Conservation (phyloP, 805 yeast species). For the Metschnikowia matae region DNA sequence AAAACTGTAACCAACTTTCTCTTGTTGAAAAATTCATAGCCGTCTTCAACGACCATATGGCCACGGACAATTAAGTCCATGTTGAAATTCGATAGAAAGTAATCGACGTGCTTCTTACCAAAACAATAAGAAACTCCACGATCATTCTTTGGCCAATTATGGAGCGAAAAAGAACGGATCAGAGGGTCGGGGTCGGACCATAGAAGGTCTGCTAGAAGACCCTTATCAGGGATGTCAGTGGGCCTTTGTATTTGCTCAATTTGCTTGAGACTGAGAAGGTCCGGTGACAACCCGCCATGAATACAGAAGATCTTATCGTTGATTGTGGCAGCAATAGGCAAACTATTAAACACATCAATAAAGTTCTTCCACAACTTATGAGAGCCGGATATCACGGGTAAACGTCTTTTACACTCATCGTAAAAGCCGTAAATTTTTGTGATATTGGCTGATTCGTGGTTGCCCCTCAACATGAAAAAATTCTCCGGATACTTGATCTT, state of each 20-base stretch:
- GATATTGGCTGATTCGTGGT: slow-evolving; percentile 56
- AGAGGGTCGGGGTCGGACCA: slow-evolving; percentile 78
- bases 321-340: slow-evolving; percentile 60
- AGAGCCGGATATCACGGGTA: slow-evolving; percentile 24
- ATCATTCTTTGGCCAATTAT: slow-evolving; percentile 76
- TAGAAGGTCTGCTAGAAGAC: slow-evolving; percentile 68
- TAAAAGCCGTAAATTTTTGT: slow-evolving; percentile 59
- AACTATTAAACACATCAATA: slow-evolving; percentile 54
- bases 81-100: slow-evolving; percentile 60
- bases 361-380: slow-evolving; percentile 49
- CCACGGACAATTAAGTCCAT: slow-evolving; percentile 79
- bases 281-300: slow-evolving; percentile 76
- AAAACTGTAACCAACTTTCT: slow-evolving; percentile 74
- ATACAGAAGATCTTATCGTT: slow-evolving; percentile 56
- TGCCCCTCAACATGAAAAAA: slow-evolving; percentile 57
- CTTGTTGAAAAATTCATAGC: slow-evolving; percentile 76
- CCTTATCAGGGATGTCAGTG: slow-evolving; percentile 79
- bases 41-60: slow-evolving; percentile 88
- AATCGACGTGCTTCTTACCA: slow-evolving; percentile 68
- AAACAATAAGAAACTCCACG: slow-evolving; percentile 80
- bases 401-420: slow-evolving; percentile 56
- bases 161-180: slow-evolving; percentile 29
- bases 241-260: slow-evolving; percentile 72
- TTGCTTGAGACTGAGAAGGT: slow-evolving; percentile 58
- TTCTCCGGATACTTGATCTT: slow-evolving; percentile 59